phyloP scores from a whole-genome alignment of 1,284 basidiomycete genomes.

The Irpex rosettiformis region DNA sequence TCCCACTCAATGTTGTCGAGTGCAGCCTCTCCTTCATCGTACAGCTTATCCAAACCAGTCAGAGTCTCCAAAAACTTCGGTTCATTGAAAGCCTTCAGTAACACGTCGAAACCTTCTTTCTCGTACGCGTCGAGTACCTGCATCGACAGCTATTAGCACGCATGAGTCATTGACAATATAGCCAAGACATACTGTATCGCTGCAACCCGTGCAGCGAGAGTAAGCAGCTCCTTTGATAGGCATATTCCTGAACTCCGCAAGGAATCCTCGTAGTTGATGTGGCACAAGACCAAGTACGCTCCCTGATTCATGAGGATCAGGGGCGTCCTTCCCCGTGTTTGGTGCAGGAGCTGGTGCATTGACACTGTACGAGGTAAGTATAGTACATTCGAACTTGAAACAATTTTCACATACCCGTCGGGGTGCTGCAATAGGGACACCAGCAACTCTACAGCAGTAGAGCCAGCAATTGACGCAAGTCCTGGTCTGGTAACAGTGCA shows the following conservation, averaged over 20 bases:
- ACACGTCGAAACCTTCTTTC: slow-evolving; percentile 72
- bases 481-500: slow-evolving; percentile 99
- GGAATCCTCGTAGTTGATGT: slow-evolving; percentile 90
- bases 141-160: slow-evolving; percentile 1
- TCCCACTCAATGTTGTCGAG: slow-evolving; percentile 78
- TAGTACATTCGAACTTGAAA: background rate
- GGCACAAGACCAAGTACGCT: slow-evolving; percentile 85
- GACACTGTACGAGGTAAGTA: slow-evolving; percentile 41
- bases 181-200: slow-evolving; percentile 56
- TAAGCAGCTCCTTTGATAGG: slow-evolving; percentile 86
- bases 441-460: slow-evolving; percentile 90
- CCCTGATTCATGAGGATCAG: slow-evolving; percentile 32
- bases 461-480: slow-evolving; percentile 87
- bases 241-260: slow-evolving; percentile 83
- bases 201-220: slow-evolving; percentile 89
- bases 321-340: slow-evolving; percentile 32
- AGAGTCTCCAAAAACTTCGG: slow-evolving; percentile 76
- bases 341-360: slow-evolving; percentile 65
- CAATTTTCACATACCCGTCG: slow-evolving; percentile 55
- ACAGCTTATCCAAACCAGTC: slow-evolving; percentile 84
- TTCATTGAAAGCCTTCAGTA: slow-evolving; percentile 85
- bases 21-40: slow-evolving; percentile 75
- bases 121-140: slow-evolving; percentile 80
- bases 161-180: background rate
- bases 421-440: slow-evolving; percentile 91